Base-by-base conservation (phyloP, 1,284 basidiomycete genomes). In the Wallemia hederae region DNA sequence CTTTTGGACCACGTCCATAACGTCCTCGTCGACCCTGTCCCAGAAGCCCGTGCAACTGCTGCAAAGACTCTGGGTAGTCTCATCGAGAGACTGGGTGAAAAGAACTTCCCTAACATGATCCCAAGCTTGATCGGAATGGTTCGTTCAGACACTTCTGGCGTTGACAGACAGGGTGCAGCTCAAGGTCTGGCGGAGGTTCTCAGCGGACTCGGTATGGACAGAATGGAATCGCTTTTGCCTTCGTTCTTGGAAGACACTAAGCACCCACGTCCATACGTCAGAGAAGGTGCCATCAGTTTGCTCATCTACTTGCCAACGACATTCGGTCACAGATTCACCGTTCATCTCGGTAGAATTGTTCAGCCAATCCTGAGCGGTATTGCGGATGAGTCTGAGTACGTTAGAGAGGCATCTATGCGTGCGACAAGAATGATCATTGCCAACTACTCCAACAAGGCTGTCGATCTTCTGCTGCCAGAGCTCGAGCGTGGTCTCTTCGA, bases 341-440 rank as follows among this genome's bases (percentile, higher is more conserved):
- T 91, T 2, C 91, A 98, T 71, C 75, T 98, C 19, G 85, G 87
- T 5, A 86, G 90, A 69, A 94, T 98, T 68, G 87, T 98, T 60
- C 76, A 83, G 9, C 94, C 92, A 0, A 94, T 98, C 66, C 76
- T 98, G 59, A 81, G 80, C 62, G 94, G 94, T 66, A 74, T 99
- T 49, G 85, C 92, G 0, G 94, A 98, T 70, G 77, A 82, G 2
- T 90, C 92, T 65, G 94, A 98, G 73, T 89, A 84, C 67, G 87
- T 91, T 3, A 78, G 90, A 57, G 89, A 96, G 64, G 91, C 92
- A 17, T 91, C 92, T 2, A 96, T 98, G 91, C 80, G 88, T 34
- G 92, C 94, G n/a, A 92, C 92, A 63, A 79, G 92, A 65, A 98
- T 98, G 91, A 85, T 98, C 66, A 88, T 98, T 64, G 84, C 82